Evolutionary conservation across 2,329 filamentous ascomycete genomes (phyloP), one percentile per base, ranked within the genome.

Genomic region (Scedosporium dehoogii): DNA sequence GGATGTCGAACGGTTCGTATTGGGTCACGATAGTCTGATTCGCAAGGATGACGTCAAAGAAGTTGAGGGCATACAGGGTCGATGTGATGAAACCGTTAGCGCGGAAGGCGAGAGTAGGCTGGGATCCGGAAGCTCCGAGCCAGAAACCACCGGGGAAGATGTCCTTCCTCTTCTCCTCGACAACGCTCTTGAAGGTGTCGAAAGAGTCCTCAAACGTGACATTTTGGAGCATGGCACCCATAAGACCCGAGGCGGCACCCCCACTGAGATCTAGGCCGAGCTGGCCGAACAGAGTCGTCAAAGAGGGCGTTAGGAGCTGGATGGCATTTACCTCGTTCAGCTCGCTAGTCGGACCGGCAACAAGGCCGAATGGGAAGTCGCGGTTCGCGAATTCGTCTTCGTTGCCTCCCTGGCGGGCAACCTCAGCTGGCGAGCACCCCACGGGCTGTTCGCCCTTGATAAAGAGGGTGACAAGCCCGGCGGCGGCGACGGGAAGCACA

Each of bases 81-180:
- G 79, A 81, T 61, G 79, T 78, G 33, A 86, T 75, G 53, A 82
- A 79, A 9, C 80, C 74, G 67, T 90, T 86, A 12, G 83, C 89
- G 64, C 83, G 78, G 76, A 90, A 96, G 1, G 88, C 86, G 65
- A 94, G 79, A 0, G 87, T 87, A 0, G 90, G 85, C 1, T 79
- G 73, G 1, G 80, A 81, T 42, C 72, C 76, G 18, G 77, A 76
- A 61, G 88, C 83, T 21, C 86, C 87, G 1, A 96, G 76, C 79
- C 90, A 96, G 70, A 94, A 83, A 0, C 88, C 92, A n/a, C 88
- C 90, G 0, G 90, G 91, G 0, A 84, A 88, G 48, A 93, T 81
- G 60, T 86, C 87, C 59, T 77, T 80, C 70, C 87, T 91, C 41
- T 86, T 81, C 6, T 78, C 74, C 3, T 76, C 68, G 58, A 96